phyloP scores from a whole-genome alignment of 2,329 filamentous ascomycete genomes.

The Xylariaceae sp. region DNA sequence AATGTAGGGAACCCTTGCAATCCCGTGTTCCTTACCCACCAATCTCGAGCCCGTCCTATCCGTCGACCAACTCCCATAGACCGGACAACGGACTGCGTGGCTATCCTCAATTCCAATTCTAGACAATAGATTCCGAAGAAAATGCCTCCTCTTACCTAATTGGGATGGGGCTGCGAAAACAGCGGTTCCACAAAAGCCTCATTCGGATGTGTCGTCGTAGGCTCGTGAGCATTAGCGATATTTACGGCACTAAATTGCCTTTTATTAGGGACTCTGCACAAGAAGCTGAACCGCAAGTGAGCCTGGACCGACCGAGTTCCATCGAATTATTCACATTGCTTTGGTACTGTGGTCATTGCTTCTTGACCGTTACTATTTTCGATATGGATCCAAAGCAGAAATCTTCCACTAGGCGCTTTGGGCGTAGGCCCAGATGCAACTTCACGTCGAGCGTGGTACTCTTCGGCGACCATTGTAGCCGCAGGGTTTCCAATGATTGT shows the following conservation, averaged over 20 bases:
- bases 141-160: neutral
- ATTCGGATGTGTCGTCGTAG: conserved; percentile 9
- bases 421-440: conserved; percentile 10
- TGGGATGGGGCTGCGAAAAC: neutral
- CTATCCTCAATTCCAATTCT: conserved; percentile 1
- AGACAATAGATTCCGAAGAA: conserved; percentile 9
- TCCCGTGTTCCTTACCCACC: conserved; percentile 5
- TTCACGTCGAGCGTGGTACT: neutral
- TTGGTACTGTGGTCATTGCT: neutral
- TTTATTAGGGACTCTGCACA: conserved; percentile 2
- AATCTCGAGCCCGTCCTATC: conserved; percentile 6
- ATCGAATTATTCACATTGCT: conserved; percentile 15
- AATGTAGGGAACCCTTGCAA: conserved; percentile 16
- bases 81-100: neutral
- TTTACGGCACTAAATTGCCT: neutral
- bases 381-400: neutral
- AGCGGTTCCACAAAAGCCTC: neutral
- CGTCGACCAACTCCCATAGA: neutral
- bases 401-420: neutral
- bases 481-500: neutral
- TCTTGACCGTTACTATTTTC: conserved; percentile 10
- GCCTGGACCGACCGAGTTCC: conserved; percentile 17
- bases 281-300: conserved; percentile 25
- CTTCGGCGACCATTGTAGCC: neutral
- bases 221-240: conserved; percentile 9